Percentiles rank a stretch among this genome's conserved stretches.
Conservation (phyloP, 225 moss, liverwort and hornwort species). For the Bryum argenteum region DNA sequence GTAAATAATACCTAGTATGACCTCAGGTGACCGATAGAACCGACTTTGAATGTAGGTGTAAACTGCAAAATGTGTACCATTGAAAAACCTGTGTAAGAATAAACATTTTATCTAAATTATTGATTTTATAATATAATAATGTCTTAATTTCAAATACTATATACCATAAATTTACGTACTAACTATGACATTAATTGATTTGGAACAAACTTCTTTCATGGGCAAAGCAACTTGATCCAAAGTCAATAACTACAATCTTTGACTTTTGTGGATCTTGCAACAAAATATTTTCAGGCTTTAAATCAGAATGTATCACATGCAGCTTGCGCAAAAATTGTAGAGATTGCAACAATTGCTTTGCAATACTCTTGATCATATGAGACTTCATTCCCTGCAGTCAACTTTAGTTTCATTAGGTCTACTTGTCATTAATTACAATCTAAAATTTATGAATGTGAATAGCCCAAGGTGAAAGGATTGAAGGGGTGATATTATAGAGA, state of each 20-base stretch:
- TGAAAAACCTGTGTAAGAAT: not conserved
- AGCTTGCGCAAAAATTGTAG: conserved; percentile 64
- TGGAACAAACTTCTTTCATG: conserved; percentile 60
- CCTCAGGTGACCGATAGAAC: conserved; percentile 77
- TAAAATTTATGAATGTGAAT: too few species aligned
- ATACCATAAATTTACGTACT: not conserved
- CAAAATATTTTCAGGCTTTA: conserved; percentile 82
- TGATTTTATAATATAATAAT: not conserved
- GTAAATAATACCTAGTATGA: conserved; percentile 59
- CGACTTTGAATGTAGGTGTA: conserved; percentile 85
- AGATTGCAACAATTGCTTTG: conserved; percentile 64
- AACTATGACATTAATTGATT: conserved; percentile 7
- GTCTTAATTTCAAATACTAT: not conserved
- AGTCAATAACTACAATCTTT: conserved; percentile 79
- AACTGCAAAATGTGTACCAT: conserved; percentile 49
- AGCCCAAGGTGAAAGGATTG: too few species aligned
- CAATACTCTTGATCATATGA: conserved; percentile 64
- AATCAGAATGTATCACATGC: conserved; percentile 76
- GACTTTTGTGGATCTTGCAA: conserved; percentile 61
- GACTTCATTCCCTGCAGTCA: conserved; percentile 55
- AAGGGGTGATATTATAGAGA: too few species aligned
- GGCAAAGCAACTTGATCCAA: conserved; percentile 78
- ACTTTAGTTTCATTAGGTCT: not conserved
- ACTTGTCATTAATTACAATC: too few species aligned
- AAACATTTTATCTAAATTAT: not conserved